Base-by-base conservation (phyloP, 179 eudicot genomes). In the Spinacia oleracea region DNA sequence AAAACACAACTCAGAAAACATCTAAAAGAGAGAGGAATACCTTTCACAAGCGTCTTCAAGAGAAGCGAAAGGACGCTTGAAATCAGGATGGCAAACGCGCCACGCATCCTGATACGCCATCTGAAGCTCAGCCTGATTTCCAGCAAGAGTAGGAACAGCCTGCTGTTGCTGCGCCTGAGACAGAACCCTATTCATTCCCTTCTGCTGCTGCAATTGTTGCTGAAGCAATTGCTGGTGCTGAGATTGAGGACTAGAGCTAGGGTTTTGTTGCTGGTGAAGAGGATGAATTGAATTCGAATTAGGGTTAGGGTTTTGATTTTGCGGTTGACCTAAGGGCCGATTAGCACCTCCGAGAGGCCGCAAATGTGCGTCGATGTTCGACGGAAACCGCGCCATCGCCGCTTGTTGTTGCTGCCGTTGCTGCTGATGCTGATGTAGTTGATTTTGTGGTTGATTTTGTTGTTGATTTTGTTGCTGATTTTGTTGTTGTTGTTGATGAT, bases 31-130 rank as follows among this genome's bases (percentile, higher is more conserved):
- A 35, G 29, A 45, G 18, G 25, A 65, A 72, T 74, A 94, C 98
- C 98, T 93, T 78, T 91, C 97, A 76, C 98, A 94, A 34, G 97
- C 98, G 73, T 93, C 98, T 85, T 94, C 93, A 29, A 94, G 89
- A 63, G 97, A 91, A 59, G 97, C 79, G 79, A 94, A 93, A 43
- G 98, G 97, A 29, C 90, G 87, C 75, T 90, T 90, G 80, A 87
- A 87, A 71, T 94, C 97, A 1, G 98, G 98, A 77, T 94, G 98
- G 23, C 98, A 94, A 40, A 94, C 97, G 21, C 89, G 88, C 97
- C 96, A 91, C 21, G 96, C 97, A 73, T 94, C 98, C 86, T 94
- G 97, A 70, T 93, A 93, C 7, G 98, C 93, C 90, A 93, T 86
- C 87, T 93, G 98, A 34, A 93, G 82, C 84, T 91, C 97, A 31